A percentile compares a stretch with the other conserved stretches of the same genome.
Conservation (phyloP, 371 early-diverging fungal genomes). For the Funneliformis caledonium region DNA sequence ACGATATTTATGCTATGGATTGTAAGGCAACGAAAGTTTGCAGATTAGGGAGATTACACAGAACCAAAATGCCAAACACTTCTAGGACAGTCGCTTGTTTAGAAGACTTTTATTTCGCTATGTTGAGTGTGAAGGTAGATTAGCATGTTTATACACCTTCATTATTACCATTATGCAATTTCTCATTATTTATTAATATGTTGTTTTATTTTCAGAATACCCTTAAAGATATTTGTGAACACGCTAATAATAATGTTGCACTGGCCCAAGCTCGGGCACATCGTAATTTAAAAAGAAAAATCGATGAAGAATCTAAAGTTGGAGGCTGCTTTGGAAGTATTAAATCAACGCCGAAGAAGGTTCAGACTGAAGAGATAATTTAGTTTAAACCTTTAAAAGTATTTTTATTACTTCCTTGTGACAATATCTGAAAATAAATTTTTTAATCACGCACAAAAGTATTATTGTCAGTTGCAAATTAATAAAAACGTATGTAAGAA, state of each 20-base stretch:
- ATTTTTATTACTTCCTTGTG: no score
- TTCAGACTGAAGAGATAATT: no score
- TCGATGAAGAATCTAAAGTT: neutral
- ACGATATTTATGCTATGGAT: slow-evolving; percentile 7
- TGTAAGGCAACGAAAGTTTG: slow-evolving; percentile 24
- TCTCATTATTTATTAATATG: no score
- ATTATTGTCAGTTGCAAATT: no score
- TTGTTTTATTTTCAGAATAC: no score
- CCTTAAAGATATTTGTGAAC: slow-evolving; percentile 13
- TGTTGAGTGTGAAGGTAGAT: slow-evolving; percentile 19
- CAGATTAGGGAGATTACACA: neutral
- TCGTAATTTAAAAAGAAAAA: slow-evolving; percentile 15
- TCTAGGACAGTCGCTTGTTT: slow-evolving; percentile 5
- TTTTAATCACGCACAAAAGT: no score
- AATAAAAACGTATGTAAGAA: no score
- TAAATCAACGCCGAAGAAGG: neutral
- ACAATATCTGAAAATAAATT: no score
- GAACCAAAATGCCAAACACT: neutral
- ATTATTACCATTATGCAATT: no score
- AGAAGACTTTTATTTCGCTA: neutral
- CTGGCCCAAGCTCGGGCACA: slow-evolving; percentile 10
- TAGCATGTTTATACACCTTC: neutral
- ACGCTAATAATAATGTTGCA: neutral
- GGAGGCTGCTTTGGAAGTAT: neutral
- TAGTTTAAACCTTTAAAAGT: no score